Base-by-base conservation (phyloP, 108 stramenopile species). In the Nitzschia sp. region DNA sequence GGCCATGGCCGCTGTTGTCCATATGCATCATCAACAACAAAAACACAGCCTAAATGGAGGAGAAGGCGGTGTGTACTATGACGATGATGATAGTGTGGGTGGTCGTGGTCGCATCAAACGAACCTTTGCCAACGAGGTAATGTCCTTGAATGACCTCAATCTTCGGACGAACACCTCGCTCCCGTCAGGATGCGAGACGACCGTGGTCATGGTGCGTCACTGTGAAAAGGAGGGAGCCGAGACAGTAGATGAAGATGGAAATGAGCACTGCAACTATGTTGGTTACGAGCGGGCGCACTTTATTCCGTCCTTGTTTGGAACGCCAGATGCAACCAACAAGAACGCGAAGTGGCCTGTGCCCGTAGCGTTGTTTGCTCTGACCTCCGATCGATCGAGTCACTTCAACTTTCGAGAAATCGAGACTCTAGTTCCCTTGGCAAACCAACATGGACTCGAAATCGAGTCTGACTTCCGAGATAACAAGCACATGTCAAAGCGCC, bases 331-430 rank as follows among this genome's bases (percentile, higher is more conserved):
- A 8, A n/a, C 6, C 22, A 58, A 17, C n/a, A 44, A 26, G 27
- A 53, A 33, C 2, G 45, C 17, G 27, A 47, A 62, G 19, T 85
- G 77, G 73, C 84, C 84, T 26, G 6, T 66, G 0, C 84, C 84
- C 15, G 58, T 70, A n/a, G 19, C 70, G 2, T 29, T 85, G 16
- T 81, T 66, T 63, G 84, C 80, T 16, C 35, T 75, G 29, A 26
- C 61, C 4, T 16, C 71, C 2, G 57, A 63, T 29, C 77, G 77
- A 13, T 57, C 25, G 2, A 28, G n/a, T 8, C 66, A 78, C 32
- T 45, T 67, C 64, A 85, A 80, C 53, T 85, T 58, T 53, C 73
- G 84, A 13, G 77, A 81, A 59, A 48, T 76, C 17, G 84, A 85
- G 52, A 81, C 77, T 0, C 13, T 85, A 26, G 23, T 44, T 13